Evolutionary conservation across 345 rosid species (phyloP).

Genomic region (Corchorus capsularis): DNA sequence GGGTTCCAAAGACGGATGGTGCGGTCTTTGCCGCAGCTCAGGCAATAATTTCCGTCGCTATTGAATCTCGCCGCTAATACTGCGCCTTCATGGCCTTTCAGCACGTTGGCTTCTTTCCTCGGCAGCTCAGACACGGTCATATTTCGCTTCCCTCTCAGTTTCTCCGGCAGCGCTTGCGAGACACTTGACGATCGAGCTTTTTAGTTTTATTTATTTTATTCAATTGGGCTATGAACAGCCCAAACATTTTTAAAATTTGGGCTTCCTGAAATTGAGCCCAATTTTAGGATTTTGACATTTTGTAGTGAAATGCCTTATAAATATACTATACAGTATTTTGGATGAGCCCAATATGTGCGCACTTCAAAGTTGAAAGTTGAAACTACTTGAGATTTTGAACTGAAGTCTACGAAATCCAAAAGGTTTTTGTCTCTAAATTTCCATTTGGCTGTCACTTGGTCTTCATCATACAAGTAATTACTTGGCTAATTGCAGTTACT

Average conservation of each 20-base stretch:
- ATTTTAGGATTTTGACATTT: background rate
- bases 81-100: constrained; percentile 82
- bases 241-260: background rate
- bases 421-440: background rate
- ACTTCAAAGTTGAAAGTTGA: background rate
- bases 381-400: background rate
- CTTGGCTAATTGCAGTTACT: background rate
- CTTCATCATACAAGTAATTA: constrained; percentile 4
- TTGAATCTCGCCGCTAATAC: constrained; percentile 89
- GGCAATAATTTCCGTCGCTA: constrained; percentile 90
- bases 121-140: constrained; percentile 66
- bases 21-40: constrained; percentile 93
- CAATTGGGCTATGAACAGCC: background rate
- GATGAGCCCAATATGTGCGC: too few species aligned
- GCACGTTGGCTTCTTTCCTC: constrained; percentile 57
- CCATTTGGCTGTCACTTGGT: background rate
- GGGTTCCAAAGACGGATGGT: constrained; percentile 99
- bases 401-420: background rate
- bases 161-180: background rate
- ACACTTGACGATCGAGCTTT: too few species aligned
- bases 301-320: too few species aligned
- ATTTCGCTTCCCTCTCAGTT: background rate
- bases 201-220: too few species aligned
- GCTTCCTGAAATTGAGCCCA: background rate
- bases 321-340: too few species aligned